Percentiles rank a stretch among this genome's conserved stretches.
Evolutionary conservation across 2,329 filamentous ascomycete genomes (phyloP).

Genomic region (Moelleriella libera): DNA sequence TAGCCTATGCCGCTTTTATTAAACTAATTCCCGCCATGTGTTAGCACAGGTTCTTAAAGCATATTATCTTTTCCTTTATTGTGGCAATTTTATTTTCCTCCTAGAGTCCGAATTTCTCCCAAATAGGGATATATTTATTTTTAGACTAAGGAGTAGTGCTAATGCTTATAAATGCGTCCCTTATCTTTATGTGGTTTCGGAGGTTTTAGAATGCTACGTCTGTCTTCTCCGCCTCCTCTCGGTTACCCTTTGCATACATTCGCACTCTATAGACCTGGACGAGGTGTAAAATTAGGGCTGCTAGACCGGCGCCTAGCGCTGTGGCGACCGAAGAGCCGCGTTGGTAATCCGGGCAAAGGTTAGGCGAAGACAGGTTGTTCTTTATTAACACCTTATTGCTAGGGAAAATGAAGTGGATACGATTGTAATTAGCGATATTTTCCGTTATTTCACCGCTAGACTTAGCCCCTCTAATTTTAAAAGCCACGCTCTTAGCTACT

Average conservation of each 20-base stretch:
- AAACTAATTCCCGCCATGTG: neutral
- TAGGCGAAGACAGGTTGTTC: conserved; percentile 3
- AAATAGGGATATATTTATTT: neutral
- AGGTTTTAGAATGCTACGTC: neutral
- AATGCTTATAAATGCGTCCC: neutral
- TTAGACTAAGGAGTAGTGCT: neutral
- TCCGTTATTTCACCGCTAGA: neutral
- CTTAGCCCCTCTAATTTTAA: neutral
- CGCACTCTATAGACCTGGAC: conserved; percentile 5
- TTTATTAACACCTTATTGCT: conserved; percentile 10
- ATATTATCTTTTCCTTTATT: neutral
- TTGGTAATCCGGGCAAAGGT: neutral
- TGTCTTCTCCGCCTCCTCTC: neutral
- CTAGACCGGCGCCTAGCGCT: conserved; percentile 15
- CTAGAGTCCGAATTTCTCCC: neutral
- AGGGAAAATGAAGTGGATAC: conserved; percentile 16
- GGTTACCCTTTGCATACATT: neutral
- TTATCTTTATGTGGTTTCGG: neutral
- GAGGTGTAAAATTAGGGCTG: conserved; percentile 16
- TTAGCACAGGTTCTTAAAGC: neutral
- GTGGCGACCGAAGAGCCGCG: conserved; percentile 15
- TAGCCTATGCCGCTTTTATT: neutral
- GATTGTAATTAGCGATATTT: conserved; percentile 6
- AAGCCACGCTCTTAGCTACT: conserved; percentile 2
- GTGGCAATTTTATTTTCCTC: neutral